Conservation (phyloP, 139 green algal species). For the Picochlorum sp. region DNA sequence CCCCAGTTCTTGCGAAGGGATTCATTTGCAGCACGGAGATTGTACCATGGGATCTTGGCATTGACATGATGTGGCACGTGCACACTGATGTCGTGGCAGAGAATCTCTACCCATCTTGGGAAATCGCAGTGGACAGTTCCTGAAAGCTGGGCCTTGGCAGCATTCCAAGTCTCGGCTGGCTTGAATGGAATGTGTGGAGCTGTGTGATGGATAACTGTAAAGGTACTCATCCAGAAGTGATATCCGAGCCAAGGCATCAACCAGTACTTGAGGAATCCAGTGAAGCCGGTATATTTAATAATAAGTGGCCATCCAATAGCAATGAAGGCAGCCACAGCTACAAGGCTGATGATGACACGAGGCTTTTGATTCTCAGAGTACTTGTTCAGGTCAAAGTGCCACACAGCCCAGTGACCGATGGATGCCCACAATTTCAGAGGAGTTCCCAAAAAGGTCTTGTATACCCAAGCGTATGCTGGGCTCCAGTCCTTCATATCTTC, state of each 20-base stretch:
- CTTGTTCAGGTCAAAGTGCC: slow-evolving; percentile 83
- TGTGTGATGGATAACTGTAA: slow-evolving; percentile 97
- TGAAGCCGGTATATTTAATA: slow-evolving; percentile 53
- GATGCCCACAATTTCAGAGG: slow-evolving; percentile 85
- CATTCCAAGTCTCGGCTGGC: slow-evolving; percentile 76
- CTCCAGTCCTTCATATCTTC: slow-evolving; percentile 39
- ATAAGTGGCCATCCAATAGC: slow-evolving; percentile 59
- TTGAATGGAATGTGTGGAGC: slow-evolving; percentile 98
- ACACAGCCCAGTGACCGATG: slow-evolving; percentile 82
- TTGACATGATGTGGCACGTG: slow-evolving; percentile 95
- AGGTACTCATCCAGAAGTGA: slow-evolving; percentile 99
- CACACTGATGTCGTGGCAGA: slow-evolving; percentile 94
- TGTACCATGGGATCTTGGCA: slow-evolving; percentile 95
- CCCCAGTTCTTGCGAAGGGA: slow-evolving; percentile 74
- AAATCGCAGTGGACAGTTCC: slow-evolving; percentile 97
- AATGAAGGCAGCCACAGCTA: slow-evolving; percentile 61
- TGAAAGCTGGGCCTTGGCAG: slow-evolving; percentile 77
- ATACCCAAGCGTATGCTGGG: slow-evolving; percentile 23
- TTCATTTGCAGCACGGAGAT: slow-evolving; percentile 64
- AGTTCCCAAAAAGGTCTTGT: slow-evolving; percentile 74
- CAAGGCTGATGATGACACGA: slow-evolving; percentile 63
- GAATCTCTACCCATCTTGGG: slow-evolving; percentile 84
- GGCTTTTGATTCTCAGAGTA: slow-evolving; percentile 76
- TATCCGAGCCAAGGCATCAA: slow-evolving; percentile 96
- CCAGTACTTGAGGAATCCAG: slow-evolving; percentile 88